Evolutionary conservation across 2,329 filamentous ascomycete genomes (phyloP), one percentile per base, ranked within the genome.

Genomic region (Nemania bipapillata): DNA sequence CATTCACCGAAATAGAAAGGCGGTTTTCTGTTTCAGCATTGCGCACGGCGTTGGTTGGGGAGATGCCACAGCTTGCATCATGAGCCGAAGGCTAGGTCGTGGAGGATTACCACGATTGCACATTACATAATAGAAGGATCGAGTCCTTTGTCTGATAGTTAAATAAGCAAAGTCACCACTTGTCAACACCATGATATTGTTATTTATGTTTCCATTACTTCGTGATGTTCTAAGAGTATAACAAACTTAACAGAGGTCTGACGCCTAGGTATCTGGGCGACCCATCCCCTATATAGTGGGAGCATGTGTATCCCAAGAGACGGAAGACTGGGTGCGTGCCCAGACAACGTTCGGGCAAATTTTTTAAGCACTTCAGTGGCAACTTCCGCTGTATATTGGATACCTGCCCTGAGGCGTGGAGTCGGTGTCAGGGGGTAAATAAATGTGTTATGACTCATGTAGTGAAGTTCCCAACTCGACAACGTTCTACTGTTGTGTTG

Each of bases 21-120:
- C n/a, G 30, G 17, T n/a, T 75, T 57, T 56, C 3, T 52, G 32
- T 54, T 57, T 70, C 24, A 22, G 67, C 67, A 70, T 70, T 64
- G 59, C 69, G 63, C 6, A 42, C 32, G 67, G 67, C 67, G 67
- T 67, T 70, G 59, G 59, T 53, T 3, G 50, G 26, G 8, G 26
- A 30, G 8, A n/a, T 17, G n/a, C 12, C 26, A 15, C 5, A 15
- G 26, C 26, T n/a, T 53, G 28, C 15, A 35, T 35, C 26, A 35
- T 32, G 40, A n/a, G 40, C 40, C 17, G 3, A 24, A 49, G 56
- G 26, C 22, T 4, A 7, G n/a, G 17, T 37, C 50, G 24, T n/a
- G 32, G 9, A n/a, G 20, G 20, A 24, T 54, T 8, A 12, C 40
- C 22, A 50, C n/a, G n/a, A 20, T 47, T 26, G 28, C 15, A 49